phyloP scores from a whole-genome alignment of 805 yeast genomes.

The Yamadazyma takamatsuzukensis region DNA sequence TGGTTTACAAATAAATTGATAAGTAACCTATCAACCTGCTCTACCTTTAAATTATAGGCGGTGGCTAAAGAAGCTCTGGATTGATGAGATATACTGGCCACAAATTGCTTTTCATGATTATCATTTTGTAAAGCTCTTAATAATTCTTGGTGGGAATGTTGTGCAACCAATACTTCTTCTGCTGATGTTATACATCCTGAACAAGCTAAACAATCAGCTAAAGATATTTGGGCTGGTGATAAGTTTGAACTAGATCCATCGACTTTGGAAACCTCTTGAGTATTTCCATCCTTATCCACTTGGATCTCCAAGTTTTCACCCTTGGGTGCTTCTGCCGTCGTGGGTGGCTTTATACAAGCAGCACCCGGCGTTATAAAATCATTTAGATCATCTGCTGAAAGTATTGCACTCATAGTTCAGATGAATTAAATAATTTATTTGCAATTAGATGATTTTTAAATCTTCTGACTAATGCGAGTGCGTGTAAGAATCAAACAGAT shows the following conservation, averaged over 20 bases:
- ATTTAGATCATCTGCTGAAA: conserved; percentile 86
- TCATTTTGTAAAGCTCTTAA: conserved; percentile 47
- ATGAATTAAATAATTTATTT: no score
- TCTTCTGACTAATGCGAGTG: no score
- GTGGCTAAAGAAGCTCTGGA: conserved; percentile 76
- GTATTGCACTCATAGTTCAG: conserved; percentile 83
- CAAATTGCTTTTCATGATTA: conserved; percentile 44
- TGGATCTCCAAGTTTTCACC: conserved; percentile 51
- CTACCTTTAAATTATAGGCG: conserved; percentile 53
- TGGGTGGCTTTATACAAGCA: conserved; percentile 83
- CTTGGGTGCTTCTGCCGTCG: conserved; percentile 19
- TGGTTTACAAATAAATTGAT: conserved; percentile 52
- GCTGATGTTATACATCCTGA: conserved; percentile 96
- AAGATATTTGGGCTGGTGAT: conserved; percentile 79
- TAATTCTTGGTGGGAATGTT: conserved; percentile 83
- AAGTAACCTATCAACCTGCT: conserved; percentile 58
- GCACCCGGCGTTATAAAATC: conserved; percentile 93
- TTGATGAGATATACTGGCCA: conserved; percentile 82
- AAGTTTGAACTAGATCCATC: conserved; percentile 51
- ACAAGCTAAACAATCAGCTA: conserved; percentile 94
- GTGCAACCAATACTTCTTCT: conserved; percentile 89
- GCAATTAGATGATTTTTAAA: no score
- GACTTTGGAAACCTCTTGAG: conserved; percentile 64
- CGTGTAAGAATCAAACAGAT: no score
- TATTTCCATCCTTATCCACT: conserved; percentile 54